Evolutionary conservation across 176 grass and related monocot genomes (phyloP), one percentile per base, ranked within the genome.

Genomic region (Calamus simplicifolius): DNA sequence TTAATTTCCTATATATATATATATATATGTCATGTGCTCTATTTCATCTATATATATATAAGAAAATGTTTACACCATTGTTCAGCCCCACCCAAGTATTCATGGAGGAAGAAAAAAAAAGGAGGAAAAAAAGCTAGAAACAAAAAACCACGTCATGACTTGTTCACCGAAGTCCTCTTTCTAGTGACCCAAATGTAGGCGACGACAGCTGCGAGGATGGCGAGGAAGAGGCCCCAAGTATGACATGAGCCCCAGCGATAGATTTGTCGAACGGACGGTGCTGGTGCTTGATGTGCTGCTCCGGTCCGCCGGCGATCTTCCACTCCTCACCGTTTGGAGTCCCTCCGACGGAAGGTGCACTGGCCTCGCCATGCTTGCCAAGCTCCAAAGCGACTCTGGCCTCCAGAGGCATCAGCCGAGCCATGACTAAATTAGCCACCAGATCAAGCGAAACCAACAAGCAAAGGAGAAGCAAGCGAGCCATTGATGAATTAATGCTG

Each of bases 121-220:
- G 0, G 5, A 35, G 5, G 7, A 7, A 8, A 4, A 30, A 35
- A 18, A 43, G 55, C n/a, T n/a, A n/a, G n/a, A n/a, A n/a, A n/a
- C n/a, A 27, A 14, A 49, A 53, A n/a, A 35, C 17, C 29, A 25
- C 12, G 57, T 75, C 51, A 81, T 0, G 58, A 48, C 35, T 81
- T 81, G 58, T 28, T 50, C 48, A 54, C 56, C n/a, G 66, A 59
- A 49, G 54, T 58, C 25, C 52, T 70, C 48, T 75, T 75, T 55
- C 72, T 62, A 10, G 79, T 81, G 38, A 75, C 66, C 6, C 79
- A 59, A 49, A 81, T 81, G 48, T 81, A 81, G 2, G 71, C 71
- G 6, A 59, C 55, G 57, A 75, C 52, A 6, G 72, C 72, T 19
- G 56, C 66, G 23, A 67, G n/a, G 56, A 62, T 43, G 4, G 62